Evolutionary conservation across 768 basidiomycete genomes (phyloP).

Genomic region (Calvatia gigantea): DNA sequence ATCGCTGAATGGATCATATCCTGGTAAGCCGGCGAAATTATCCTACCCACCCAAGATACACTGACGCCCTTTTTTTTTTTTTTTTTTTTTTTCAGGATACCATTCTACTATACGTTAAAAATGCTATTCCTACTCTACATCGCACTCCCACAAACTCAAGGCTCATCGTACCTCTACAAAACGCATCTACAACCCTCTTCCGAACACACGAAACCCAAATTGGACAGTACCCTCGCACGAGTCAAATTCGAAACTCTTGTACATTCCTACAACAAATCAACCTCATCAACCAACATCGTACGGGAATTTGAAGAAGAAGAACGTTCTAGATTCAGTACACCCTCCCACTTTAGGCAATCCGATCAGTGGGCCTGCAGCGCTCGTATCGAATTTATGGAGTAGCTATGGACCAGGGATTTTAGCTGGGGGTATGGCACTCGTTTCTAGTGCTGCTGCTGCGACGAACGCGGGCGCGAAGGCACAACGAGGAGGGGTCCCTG

Average conservation of each 20-base stretch:
- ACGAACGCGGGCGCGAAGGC: conserved; percentile 41
- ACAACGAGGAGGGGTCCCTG: conserved; percentile 16
- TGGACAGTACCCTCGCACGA: conserved; percentile 71
- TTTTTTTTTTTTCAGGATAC: conserved; percentile 55
- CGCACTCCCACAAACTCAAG: conserved; percentile 84
- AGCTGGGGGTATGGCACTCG: conserved; percentile 61
- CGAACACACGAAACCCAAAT: conserved; percentile 79
- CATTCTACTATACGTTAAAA: conserved; percentile 83
- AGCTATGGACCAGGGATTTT: conserved; percentile 73
- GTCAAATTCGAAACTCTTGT: conserved; percentile 56
- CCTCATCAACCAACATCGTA: not conserved
- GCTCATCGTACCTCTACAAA: conserved; percentile 82
- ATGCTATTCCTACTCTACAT: conserved; percentile 85
- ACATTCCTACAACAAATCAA: conserved; percentile 63
- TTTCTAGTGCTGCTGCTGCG: conserved; percentile 20
- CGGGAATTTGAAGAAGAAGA: conserved; percentile 7
- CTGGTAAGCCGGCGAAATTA: conserved; percentile 75
- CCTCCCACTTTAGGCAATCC: conserved; percentile 50
- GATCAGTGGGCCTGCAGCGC: conserved; percentile 59
- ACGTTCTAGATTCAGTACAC: conserved; percentile 10
- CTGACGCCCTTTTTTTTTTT: not conserved
- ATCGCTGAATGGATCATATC: conserved; percentile 84
- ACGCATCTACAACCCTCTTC: conserved; percentile 80
- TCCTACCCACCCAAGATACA: not conserved
- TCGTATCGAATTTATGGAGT: conserved; percentile 69